Conservation (phyloP, 2,329 filamentous ascomycete genomes). For the Fusarium irregulare region DNA sequence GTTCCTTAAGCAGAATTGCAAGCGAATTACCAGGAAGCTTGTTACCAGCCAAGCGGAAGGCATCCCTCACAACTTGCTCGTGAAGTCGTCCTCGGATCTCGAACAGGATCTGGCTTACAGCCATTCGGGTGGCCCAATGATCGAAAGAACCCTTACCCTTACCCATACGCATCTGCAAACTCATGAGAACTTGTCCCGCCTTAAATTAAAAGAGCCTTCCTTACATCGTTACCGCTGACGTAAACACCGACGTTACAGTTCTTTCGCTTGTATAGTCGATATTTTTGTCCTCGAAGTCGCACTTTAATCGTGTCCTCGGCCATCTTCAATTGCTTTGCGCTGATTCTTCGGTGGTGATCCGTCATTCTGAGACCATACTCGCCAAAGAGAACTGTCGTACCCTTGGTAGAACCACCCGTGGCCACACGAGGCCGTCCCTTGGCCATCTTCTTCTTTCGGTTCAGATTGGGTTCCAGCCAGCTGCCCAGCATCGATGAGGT, state of each 20-base stretch:
- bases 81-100: conserved; percentile 92
- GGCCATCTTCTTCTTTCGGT: conserved; percentile 87
- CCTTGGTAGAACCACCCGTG: conserved; percentile 90
- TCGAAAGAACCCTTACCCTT: conserved; percentile 99
- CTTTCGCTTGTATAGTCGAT: conserved; percentile 90
- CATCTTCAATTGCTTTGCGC: conserved; percentile 85
- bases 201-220: conserved; percentile 41
- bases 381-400: conserved; percentile 95
- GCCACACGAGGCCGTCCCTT: conserved; percentile 90
- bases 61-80: conserved; percentile 93
- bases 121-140: conserved; percentile 91
- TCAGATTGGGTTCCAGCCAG: conserved; percentile 84
- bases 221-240: conserved; percentile 89
- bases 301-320: conserved; percentile 94
- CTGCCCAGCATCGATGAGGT: conserved; percentile 69
- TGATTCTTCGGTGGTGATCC: conserved; percentile 92
- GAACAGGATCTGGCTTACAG: conserved; percentile 91
- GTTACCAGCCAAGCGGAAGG: conserved; percentile 91
- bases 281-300: conserved; percentile 89
- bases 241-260: conserved; percentile 95
- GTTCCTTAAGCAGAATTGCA: background rate
- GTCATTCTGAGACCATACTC: conserved; percentile 94
- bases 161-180: conserved; percentile 85
- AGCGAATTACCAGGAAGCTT: conserved; percentile 83
- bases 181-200: conserved; percentile 32